Evolutionary conservation across 495 filamentous ascomycete species (phyloP).

Genomic region (Podospora comata): DNA sequence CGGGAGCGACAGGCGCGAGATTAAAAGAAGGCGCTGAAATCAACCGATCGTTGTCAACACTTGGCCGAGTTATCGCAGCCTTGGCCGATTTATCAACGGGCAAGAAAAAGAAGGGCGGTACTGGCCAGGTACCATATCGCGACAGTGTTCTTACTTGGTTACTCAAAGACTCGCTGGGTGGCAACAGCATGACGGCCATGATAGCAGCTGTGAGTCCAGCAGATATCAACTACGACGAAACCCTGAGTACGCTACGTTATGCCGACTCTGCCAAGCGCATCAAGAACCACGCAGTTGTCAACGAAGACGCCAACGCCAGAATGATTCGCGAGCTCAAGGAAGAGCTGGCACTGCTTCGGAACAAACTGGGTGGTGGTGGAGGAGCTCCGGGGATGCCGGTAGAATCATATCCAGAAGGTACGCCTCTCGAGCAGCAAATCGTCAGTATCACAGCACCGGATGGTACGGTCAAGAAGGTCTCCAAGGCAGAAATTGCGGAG

Average conservation of each 20-base stretch:
- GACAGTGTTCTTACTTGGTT: slow-evolving; percentile 97
- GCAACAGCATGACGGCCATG: slow-evolving; percentile 99
- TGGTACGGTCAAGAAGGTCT: slow-evolving; percentile 88
- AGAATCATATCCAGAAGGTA: slow-evolving; percentile 84
- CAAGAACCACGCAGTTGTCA: slow-evolving; percentile 99
- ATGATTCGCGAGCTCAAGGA: slow-evolving; percentile 99
- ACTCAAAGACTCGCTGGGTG: slow-evolving; percentile 93
- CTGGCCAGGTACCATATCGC: slow-evolving; percentile 87
- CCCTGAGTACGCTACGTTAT: slow-evolving; percentile 90
- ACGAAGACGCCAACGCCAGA: slow-evolving; percentile 96
- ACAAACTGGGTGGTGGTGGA: slow-evolving; percentile 75
- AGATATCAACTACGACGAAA: slow-evolving; percentile 99
- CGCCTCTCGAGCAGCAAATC: slow-evolving; percentile 90
- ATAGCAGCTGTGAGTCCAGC: slow-evolving; percentile 98
- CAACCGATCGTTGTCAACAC: slow-evolving; percentile 91
- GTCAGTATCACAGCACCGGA: slow-evolving; percentile 88
- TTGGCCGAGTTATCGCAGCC: slow-evolving; percentile 97
- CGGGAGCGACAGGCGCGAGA: slow-evolving; percentile 90
- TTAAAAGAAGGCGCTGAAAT: slow-evolving; percentile 99
- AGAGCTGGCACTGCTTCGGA: slow-evolving; percentile 79
- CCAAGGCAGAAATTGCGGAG: slow-evolving; percentile 96
- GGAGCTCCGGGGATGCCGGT: slow-evolving; percentile 42
- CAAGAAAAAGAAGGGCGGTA: slow-evolving; percentile 70
- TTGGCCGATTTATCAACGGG: slow-evolving; percentile 85
- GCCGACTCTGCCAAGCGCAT: slow-evolving; percentile 98